phyloP scores from a whole-genome alignment of 805 yeast species.

The Sugiyamaella lignohabitans region DNA sequence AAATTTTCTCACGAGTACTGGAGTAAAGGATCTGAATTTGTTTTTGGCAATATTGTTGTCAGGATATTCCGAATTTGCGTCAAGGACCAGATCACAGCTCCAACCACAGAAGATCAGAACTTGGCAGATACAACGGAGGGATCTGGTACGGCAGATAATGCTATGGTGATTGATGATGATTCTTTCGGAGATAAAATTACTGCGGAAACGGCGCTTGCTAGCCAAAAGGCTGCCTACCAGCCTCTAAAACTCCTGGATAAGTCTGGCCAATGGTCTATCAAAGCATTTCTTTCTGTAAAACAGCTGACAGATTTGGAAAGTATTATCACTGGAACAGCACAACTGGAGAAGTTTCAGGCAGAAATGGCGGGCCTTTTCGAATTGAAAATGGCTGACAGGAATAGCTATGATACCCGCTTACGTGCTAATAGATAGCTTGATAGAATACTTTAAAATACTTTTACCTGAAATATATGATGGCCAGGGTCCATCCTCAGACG shows the following conservation, averaged over 20 bases:
- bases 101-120: too few relatives aligned
- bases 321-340: constrained; percentile 57
- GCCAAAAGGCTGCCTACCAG: constrained; percentile 1
- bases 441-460: too few relatives aligned
- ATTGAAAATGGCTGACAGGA: constrained; percentile 69
- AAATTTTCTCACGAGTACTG: constrained; percentile 55
- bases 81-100: constrained; percentile 25
- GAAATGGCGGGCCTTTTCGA: constrained; percentile 63
- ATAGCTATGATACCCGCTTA: constrained; percentile 59
- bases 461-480: too few relatives aligned
- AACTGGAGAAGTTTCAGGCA: constrained; percentile 54
- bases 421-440: not conserved
- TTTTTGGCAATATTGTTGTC: constrained; percentile 53
- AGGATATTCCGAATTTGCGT: constrained; percentile 44
- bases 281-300: constrained; percentile 63
- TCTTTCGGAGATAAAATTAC: not conserved
- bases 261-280: constrained; percentile 36
- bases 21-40: constrained; percentile 55
- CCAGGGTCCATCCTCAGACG: too few relatives aligned
- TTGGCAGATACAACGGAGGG: constrained; percentile 1
- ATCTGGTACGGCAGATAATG: constrained; percentile 1
- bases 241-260: constrained; percentile 24
- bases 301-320: constrained; percentile 69
- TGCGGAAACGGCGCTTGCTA: not conserved
- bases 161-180: constrained; percentile 3